Conservation (phyloP, 345 rosid genomes). For the Populus ilicifolia region DNA sequence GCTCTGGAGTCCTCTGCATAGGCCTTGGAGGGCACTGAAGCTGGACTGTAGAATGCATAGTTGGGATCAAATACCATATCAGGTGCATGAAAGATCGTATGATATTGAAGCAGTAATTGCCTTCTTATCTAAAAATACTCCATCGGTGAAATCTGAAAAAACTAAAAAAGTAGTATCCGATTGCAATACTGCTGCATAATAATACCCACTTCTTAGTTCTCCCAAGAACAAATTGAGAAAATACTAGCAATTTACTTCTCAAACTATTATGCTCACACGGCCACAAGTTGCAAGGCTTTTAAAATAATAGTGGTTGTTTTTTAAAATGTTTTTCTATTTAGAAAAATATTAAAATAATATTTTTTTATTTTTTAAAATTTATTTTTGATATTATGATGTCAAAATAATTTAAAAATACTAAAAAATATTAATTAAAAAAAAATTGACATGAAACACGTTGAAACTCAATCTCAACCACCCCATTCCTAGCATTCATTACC, state of each 20-base stretch:
- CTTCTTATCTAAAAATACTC: not conserved
- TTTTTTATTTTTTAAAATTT: no score
- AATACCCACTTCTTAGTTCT: not conserved
- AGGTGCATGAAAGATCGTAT: not conserved
- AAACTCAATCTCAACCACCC: no score
- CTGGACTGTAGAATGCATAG: not conserved
- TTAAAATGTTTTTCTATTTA: no score
- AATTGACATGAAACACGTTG: no score
- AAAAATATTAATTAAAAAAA: no score
- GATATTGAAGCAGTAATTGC: not conserved
- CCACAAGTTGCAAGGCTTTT: not conserved
- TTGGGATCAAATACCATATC: not conserved
- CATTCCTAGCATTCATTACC: no score
- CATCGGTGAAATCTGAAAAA: not conserved
- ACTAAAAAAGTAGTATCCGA: not conserved
- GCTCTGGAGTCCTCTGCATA: not conserved
- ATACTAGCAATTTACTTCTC: not conserved
- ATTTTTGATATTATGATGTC: fast-evolving
- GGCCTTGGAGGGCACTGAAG: no score
- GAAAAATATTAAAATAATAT: no score
- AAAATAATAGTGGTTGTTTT: no score
- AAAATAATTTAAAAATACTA: no score
- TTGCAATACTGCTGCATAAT: not conserved
- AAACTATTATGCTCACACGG: not conserved
- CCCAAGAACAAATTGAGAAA: not conserved